Evolutionary conservation across 768 basidiomycete genomes (phyloP), one percentile per base, ranked within the genome.

Genomic region (Kwoniella mangroviensis): DNA sequence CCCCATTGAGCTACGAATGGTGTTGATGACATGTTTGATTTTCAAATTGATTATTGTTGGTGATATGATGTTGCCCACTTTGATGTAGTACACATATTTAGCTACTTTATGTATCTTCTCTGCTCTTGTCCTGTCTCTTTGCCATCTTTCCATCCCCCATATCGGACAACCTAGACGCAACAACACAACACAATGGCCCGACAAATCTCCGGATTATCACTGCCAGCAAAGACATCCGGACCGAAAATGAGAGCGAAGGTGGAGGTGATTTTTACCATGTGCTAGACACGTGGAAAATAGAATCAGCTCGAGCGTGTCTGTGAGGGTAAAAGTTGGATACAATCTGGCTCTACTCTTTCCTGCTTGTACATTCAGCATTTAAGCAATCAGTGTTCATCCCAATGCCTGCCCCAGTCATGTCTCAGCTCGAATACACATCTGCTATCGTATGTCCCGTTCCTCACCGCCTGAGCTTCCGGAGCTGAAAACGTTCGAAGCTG

Each of bases 1-100:
- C 77, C 77, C 77, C 77, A 78, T 52, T 75, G 69, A 21, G 75
- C 75, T 24, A 78, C 71, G 51, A 72, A 78, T 15, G 77, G 75
- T 24, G 60, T 55, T 6, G 34, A 45, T 42, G 64, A 9, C n/a
- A n/a, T n/a, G n/a, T n/a, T n/a, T n/a, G n/a, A n/a, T n/a, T n/a
- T n/a, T n/a, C n/a, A n/a, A n/a, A n/a, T n/a, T n/a, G n/a, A n/a
- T n/a, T n/a, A n/a, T n/a, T n/a, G n/a, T n/a, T n/a, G n/a, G n/a
- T n/a, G n/a, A n/a, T n/a, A n/a, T n/a, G n/a, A n/a, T n/a, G n/a
- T n/a, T n/a, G n/a, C n/a, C n/a, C n/a, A n/a, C n/a, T n/a, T n/a
- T n/a, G n/a, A n/a, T n/a, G n/a, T n/a, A n/a, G n/a, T n/a, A n/a
- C n/a, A n/a, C n/a, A n/a, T n/a, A n/a, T n/a, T n/a, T n/a, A n/a